Evolutionary conservation across 768 basidiomycete species (phyloP).

Genomic region (Sporobolomyces phaffii): DNA sequence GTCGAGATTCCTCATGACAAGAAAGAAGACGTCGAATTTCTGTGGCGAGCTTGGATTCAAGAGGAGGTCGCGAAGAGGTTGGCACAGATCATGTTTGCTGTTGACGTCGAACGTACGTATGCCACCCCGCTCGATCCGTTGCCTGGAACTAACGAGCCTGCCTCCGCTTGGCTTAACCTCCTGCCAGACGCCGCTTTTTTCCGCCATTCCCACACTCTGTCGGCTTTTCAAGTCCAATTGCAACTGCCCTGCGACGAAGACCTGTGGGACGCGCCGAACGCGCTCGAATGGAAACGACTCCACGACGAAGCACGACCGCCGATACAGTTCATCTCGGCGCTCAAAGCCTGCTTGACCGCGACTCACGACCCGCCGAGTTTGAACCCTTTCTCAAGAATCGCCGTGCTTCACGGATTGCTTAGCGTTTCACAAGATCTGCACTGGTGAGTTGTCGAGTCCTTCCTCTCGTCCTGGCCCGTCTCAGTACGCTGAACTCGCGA

Average conservation of each 20-base stretch:
- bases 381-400: conserved; percentile 39
- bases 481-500: too few relatives aligned
- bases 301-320: conserved; percentile 30
- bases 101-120: conserved; percentile 40
- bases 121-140: conserved; percentile 53
- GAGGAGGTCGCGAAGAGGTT: conserved; percentile 37
- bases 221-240: conserved; percentile 42
- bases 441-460: conserved; percentile 25
- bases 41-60: conserved; percentile 37
- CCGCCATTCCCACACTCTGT: conserved; percentile 53
- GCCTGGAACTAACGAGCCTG: too few relatives aligned
- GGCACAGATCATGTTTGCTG: conserved; percentile 33
- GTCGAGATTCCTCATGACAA: conserved; percentile 14
- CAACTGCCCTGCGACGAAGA: conserved; percentile 39
- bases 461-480: neutral
- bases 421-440: conserved; percentile 41
- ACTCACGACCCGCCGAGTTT: conserved; percentile 32
- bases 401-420: conserved; percentile 38
- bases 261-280: conserved; percentile 38
- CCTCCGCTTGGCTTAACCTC: conserved; percentile 58
- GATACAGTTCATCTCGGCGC: conserved; percentile 39
- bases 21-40: conserved; percentile 21
- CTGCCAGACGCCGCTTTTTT: conserved; percentile 69
- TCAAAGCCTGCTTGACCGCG: conserved; percentile 40
- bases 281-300: conserved; percentile 34